Evolutionary conservation across 306 rosid genomes (phyloP).

Genomic region (Pyrus bretschneideri): DNA sequence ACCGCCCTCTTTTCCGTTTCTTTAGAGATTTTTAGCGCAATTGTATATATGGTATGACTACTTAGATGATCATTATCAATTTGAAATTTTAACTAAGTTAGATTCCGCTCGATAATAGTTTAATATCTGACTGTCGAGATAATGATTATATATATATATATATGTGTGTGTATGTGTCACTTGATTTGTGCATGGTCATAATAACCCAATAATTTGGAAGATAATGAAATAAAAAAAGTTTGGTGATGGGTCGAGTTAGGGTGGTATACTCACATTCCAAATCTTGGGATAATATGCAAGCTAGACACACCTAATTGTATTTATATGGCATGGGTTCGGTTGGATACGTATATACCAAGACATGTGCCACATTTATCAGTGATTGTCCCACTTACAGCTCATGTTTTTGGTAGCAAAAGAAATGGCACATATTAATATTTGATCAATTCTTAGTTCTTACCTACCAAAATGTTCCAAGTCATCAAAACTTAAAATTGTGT

Average conservation of each 20-base stretch:
- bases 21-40: too few species aligned
- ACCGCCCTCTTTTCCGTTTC: too few species aligned
- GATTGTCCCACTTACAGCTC: constrained; percentile 8
- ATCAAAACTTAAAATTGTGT: background rate
- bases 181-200: too few species aligned
- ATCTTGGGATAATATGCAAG: background rate
- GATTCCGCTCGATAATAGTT: too few species aligned
- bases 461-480: background rate
- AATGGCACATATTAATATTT: background rate
- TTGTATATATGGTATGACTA: too few species aligned
- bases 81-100: too few species aligned
- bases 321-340: background rate
- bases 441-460: background rate
- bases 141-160: too few species aligned
- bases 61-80: too few species aligned
- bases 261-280: background rate
- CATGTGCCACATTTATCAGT: constrained; percentile 3
- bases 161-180: too few species aligned
- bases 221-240: too few species aligned
- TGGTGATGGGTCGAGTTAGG: background rate
- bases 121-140: too few species aligned
- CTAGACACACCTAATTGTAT: background rate
- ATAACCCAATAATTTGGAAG: too few species aligned
- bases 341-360: background rate
- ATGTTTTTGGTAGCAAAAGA: background rate